Evolutionary conservation across 495 filamentous ascomycete species (phyloP).

Genomic region (Parmelia sp.): DNA sequence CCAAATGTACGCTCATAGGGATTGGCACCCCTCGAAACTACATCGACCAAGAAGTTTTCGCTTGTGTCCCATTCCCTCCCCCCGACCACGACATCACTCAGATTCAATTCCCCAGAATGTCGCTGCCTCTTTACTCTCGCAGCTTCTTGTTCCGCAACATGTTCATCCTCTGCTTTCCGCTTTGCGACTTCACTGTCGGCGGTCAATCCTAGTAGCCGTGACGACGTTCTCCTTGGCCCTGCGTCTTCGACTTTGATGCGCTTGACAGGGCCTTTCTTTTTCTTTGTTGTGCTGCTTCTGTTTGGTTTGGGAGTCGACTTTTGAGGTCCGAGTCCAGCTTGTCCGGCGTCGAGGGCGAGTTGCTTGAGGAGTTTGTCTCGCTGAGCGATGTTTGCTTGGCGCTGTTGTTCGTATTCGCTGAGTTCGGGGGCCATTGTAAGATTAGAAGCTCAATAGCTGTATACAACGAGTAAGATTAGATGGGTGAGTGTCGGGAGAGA

Average conservation of each 20-base stretch:
- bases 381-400: slow-evolving; percentile 67
- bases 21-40: slow-evolving; percentile 62
- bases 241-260: slow-evolving; percentile 45
- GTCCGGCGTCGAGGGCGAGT: slow-evolving; percentile 46
- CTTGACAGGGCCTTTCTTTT: slow-evolving; percentile 46
- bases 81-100: slow-evolving; percentile 72
- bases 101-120: slow-evolving; percentile 61
- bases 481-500: no score
- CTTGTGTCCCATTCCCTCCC: slow-evolving; percentile 55
- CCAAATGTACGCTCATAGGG: slow-evolving; percentile 78
- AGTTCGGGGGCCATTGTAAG: slow-evolving; percentile 33
- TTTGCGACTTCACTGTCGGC: slow-evolving; percentile 70
- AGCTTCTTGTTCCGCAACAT: slow-evolving; percentile 52
- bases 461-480: background rate
- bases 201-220: slow-evolving; percentile 57
- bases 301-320: slow-evolving; percentile 29
- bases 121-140: slow-evolving; percentile 65
- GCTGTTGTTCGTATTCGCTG: slow-evolving; percentile 63
- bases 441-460: background rate
- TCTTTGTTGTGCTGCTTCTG: slow-evolving; percentile 32
- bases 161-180: slow-evolving; percentile 70
- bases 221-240: slow-evolving; percentile 56
- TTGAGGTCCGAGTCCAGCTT: slow-evolving; percentile 44
- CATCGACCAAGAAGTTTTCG: slow-evolving; percentile 48
- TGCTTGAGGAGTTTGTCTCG: slow-evolving; percentile 62